Evolutionary conservation across 2,329 filamentous ascomycete species (phyloP).

Genomic region (Rhinocladiella similis): DNA sequence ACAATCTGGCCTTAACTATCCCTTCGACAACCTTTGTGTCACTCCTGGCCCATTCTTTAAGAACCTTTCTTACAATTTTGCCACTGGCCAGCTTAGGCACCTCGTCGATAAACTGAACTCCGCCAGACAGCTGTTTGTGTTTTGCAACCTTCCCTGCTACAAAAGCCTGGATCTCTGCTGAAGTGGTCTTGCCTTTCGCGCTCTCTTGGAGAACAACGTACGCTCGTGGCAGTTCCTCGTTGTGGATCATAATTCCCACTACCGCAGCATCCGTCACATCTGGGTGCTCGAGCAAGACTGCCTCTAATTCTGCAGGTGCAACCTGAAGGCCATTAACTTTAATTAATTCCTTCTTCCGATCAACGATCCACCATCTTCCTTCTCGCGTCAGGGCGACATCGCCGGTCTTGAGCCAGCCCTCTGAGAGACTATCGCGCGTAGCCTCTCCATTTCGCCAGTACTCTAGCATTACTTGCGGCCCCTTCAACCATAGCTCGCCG

Average conservation of each 20-base stretch:
- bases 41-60: slow-evolving; percentile 57
- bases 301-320: slow-evolving; percentile 60
- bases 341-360: slow-evolving; percentile 52
- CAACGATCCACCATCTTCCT: slow-evolving; percentile 60
- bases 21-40: slow-evolving; percentile 56
- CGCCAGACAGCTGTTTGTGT: slow-evolving; percentile 54
- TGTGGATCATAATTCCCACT: slow-evolving; percentile 47
- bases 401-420: slow-evolving; percentile 78
- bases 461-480: slow-evolving; percentile 53
- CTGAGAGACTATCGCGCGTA: slow-evolving; percentile 63
- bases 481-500: slow-evolving; percentile 60
- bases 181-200: slow-evolving; percentile 41
- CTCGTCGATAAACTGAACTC: slow-evolving; percentile 56
- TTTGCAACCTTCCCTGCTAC: slow-evolving; percentile 51
- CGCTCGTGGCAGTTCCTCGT: slow-evolving; percentile 46
- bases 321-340: slow-evolving; percentile 62
- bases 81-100: slow-evolving; percentile 59
- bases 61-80: slow-evolving; percentile 58
- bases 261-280: slow-evolving; percentile 57
- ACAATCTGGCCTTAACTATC: slow-evolving; percentile 64
- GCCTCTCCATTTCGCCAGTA: slow-evolving; percentile 55
- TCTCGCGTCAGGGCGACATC: slow-evolving; percentile 74
- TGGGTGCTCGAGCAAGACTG: slow-evolving; percentile 53
- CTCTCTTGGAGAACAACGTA: slow-evolving; percentile 58
- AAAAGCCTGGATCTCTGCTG: slow-evolving; percentile 41